These are phyloP conservation scores for Leishmania gerbilli DNA, from an alignment of 208 protist genomes.

Conservation along the genomic window DNA sequence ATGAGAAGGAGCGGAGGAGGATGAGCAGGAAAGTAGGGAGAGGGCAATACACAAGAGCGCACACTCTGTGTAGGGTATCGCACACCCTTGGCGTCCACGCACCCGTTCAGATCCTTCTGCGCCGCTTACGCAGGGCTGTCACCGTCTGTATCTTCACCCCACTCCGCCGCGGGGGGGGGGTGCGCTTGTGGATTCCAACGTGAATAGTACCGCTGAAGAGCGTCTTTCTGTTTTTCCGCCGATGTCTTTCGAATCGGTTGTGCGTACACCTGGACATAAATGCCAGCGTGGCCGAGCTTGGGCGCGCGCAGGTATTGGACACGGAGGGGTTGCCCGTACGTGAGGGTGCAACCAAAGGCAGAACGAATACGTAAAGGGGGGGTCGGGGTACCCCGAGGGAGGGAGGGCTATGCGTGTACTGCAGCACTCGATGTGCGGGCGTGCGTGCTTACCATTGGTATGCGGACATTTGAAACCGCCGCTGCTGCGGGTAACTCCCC, in stretches of 20 bases:
- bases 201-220: not conserved
- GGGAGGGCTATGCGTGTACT: not conserved
- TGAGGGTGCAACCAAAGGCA: not conserved
- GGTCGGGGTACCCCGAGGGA: not conserved
- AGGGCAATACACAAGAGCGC: not conserved
- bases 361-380: not conserved
- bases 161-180: not conserved
- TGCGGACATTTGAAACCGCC: not conserved
- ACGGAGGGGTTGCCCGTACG: not conserved
- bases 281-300: not conserved
- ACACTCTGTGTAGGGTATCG: not conserved
- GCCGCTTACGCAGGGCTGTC: not conserved
- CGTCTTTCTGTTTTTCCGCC: not conserved
- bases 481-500: not conserved
- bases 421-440: not conserved
- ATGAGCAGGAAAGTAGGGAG: not conserved
- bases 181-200: not conserved
- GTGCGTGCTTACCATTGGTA: not conserved
- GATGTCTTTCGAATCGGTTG: not conserved
- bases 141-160: not conserved
- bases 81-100: not conserved
- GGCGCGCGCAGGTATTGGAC: not conserved
- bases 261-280: not conserved
- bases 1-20: not conserved
- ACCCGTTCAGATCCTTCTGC: not conserved